Evolutionary conservation across 1,284 basidiomycete species (phyloP), one percentile per base, ranked within the genome.

Genomic region (Phenoliferia sp.): DNA sequence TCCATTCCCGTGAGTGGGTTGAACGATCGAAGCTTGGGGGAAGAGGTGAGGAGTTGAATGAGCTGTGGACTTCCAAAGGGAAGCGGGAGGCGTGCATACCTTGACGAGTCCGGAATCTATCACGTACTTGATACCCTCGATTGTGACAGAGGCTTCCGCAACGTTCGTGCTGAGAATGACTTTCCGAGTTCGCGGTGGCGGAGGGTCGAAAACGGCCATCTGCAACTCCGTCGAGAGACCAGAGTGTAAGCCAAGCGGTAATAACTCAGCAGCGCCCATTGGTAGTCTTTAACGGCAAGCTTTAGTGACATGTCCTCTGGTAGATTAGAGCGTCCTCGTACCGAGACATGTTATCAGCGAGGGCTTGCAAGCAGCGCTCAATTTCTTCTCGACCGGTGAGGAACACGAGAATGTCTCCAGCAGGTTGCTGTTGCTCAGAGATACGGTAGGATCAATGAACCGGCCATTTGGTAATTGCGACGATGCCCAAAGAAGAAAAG

Each of bases 41-140:
- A 12, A 16, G 16, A 3, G 19, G 7, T 29, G 5, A 19, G 48
- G 15, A 22, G 33, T 55, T 15, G 31, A 35, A 29, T 2, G 17
- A n/a, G 26, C 1, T 29, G 17, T 28, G 26, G 26, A 5, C 12
- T 19, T 9, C 22, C 15, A 15, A 32, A 19, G 7, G 60, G 69
- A 52, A 4, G 52, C 3, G 34, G 33, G 59, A 52, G 5, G 52
- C 3, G 34, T 32, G 59, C 66, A 22, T 70, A 91, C 91, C 85
- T 99, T 99, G 71, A 95, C 94, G 75, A 94, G 92, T 3, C 95
- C 96, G 64, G 87, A 89, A 76, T 99, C 95, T 5, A 99, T 84
- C n/a, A 99, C 94, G 76, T 88, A 98, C 73, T 88, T 89, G 71
- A 99, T 88, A 1, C 93, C 93, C 60, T 97, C 92, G 66, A 99